These are phyloP conservation scores for Pueraria montana DNA, from an alignment of 306 rosid genomes.

Conservation along the genomic window DNA sequence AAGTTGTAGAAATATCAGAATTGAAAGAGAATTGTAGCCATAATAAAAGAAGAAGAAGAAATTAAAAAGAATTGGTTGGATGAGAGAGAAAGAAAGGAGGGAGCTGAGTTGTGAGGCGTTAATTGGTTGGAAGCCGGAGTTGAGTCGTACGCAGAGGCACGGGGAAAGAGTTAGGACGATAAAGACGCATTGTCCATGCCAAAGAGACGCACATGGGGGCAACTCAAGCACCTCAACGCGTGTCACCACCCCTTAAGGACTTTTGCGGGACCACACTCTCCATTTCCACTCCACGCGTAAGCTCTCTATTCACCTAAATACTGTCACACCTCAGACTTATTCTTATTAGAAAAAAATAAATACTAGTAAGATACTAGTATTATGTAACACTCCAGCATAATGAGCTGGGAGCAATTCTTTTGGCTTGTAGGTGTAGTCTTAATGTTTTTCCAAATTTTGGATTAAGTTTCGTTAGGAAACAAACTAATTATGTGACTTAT, in stretches of 20 bases:
- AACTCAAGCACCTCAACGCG: slow-evolving; percentile 62
- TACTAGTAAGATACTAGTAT: too few relatives aligned
- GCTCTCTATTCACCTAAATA: background rate
- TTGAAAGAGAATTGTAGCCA: background rate
- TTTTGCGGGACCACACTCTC: slow-evolving; percentile 64
- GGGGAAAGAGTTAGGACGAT: background rate
- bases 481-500: too few relatives aligned
- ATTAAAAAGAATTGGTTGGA: too few relatives aligned
- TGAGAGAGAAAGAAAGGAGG: background rate
- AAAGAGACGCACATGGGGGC: slow-evolving; percentile 74
- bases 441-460: too few relatives aligned
- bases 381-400: too few relatives aligned
- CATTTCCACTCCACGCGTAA: slow-evolving; percentile 60
- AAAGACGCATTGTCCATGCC: slow-evolving; percentile 40
- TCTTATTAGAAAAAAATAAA: too few relatives aligned
- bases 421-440: too few relatives aligned
- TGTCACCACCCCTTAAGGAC: slow-evolving; percentile 65
- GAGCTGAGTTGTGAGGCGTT: slow-evolving; percentile 34
- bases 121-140: background rate
- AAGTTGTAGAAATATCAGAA: background rate
- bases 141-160: slow-evolving; percentile 25
- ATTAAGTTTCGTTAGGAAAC: too few relatives aligned
- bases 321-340: background rate
- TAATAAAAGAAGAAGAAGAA: too few relatives aligned
- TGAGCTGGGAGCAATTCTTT: too few relatives aligned